phyloP scores from a whole-genome alignment of 1,284 basidiomycete species.

The Heterobasidion parviporum region DNA sequence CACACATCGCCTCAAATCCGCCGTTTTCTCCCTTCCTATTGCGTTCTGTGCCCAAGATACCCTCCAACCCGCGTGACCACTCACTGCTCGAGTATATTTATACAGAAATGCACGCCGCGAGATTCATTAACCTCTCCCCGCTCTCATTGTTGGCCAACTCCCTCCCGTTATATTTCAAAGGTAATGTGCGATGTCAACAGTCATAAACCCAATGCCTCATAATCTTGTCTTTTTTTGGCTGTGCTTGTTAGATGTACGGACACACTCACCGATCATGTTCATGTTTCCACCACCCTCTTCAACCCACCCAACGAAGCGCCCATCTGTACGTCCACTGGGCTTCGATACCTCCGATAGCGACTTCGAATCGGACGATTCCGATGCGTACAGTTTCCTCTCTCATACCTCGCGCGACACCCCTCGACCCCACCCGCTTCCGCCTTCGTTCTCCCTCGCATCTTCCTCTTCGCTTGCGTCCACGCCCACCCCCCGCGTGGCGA shows the following conservation, averaged over 20 bases:
- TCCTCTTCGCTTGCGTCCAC: background rate
- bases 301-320: conserved; percentile 5
- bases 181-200: conserved; percentile 23
- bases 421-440: background rate
- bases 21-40: background rate
- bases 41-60: conserved; percentile 2
- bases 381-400: background rate
- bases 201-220: background rate
- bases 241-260: conserved; percentile 43
- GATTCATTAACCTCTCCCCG: conserved; percentile 60
- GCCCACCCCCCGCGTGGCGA: background rate
- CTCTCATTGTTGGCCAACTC: conserved; percentile 51
- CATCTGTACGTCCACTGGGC: background rate
- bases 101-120: conserved; percentile 51
- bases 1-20: background rate
- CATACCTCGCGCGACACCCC: background rate
- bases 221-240: background rate
- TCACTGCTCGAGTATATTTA: conserved; percentile 56
- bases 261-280: conserved; percentile 50
- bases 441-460: background rate
- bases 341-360: conserved; percentile 18
- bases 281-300: conserved; percentile 41
- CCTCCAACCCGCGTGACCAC: conserved; percentile 56
- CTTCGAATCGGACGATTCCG: conserved; percentile 10
- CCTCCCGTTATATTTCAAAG: conserved; percentile 50